These are phyloP conservation scores for Dactylonectria macrodidyma DNA, from an alignment of 2,329 filamentous ascomycete species.

Conservation along the genomic window DNA sequence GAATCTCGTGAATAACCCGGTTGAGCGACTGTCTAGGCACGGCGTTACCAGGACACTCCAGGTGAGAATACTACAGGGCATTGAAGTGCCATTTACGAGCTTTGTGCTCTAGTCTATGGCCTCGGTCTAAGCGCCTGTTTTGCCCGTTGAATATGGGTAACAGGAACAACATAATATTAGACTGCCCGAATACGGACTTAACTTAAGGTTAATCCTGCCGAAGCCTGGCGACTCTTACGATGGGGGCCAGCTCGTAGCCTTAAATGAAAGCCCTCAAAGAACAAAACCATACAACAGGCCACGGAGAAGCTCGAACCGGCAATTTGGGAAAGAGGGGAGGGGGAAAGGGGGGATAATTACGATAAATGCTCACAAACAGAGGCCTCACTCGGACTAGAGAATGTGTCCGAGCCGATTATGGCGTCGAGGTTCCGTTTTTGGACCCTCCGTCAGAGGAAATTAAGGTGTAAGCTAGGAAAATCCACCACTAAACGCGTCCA, in stretches of 20 bases:
- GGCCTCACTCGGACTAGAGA: not conserved
- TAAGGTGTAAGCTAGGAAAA: not conserved
- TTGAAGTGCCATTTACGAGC: not conserved
- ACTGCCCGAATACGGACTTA: too few relatives aligned
- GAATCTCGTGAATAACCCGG: not conserved
- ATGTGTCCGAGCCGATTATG: not conserved
- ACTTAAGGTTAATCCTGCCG: not conserved
- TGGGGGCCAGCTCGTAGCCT: not conserved
- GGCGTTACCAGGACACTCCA: not conserved
- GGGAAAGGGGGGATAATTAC: not conserved
- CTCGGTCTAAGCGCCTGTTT: too few relatives aligned
- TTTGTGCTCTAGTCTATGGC: not conserved
- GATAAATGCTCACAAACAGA: not conserved
- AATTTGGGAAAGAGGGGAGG: too few relatives aligned
- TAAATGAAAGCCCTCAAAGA: not conserved
- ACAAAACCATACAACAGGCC: not conserved
- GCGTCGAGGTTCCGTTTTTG: not conserved
- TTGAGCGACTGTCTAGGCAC: not conserved
- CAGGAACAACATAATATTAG: too few relatives aligned
- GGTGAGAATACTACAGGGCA: not conserved
- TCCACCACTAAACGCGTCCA: not conserved
- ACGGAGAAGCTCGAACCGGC: not conserved
- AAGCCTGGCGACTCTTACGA: not conserved
- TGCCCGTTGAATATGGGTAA: too few relatives aligned
- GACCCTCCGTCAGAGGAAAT: not conserved